These are phyloP conservation scores for Mucor irregularis DNA, from an alignment of 371 early-diverging fungal species.

Conservation along the genomic window DNA sequence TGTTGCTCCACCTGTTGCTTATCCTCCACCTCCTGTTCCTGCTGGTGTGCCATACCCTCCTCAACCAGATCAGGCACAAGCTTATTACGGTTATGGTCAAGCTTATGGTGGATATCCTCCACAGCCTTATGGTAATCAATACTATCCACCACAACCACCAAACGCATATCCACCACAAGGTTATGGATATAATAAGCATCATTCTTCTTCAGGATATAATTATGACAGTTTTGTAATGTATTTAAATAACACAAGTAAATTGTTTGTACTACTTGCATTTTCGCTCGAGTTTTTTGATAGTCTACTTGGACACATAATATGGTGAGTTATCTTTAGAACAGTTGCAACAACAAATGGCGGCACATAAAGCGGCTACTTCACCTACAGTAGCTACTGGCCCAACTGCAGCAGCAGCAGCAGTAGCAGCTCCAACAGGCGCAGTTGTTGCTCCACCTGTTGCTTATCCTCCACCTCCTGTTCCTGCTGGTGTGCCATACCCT, in stretches of 20 bases:
- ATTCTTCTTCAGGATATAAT: no score
- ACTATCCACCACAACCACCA: constrained; percentile 16
- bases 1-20: constrained; percentile 7
- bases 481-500: background rate
- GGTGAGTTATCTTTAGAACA: constrained; percentile 41
- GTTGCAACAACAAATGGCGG: constrained; percentile 37
- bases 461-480: constrained; percentile 10
- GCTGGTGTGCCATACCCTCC: constrained; percentile 3
- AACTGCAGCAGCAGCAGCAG: constrained; percentile 18
- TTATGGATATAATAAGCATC: constrained; percentile 12
- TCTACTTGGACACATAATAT: no score
- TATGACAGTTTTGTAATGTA: background rate
- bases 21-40: constrained; percentile 14
- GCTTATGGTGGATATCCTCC: background rate
- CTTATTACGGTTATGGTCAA: constrained; percentile 13
- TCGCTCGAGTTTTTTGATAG: no score
- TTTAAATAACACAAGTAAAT: no score
- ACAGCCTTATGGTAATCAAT: constrained; percentile 24
- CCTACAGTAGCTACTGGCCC: no score
- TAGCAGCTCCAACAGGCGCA: constrained; percentile 26
- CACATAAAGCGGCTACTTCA: constrained; percentile 42
- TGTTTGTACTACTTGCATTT: no score
- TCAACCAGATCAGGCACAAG: constrained; percentile 3
- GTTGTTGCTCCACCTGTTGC: constrained; percentile 13
- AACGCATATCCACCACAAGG: background rate